Base-by-base conservation (phyloP, 768 basidiomycete genomes). In the Coprinellus aureogranulatus region DNA sequence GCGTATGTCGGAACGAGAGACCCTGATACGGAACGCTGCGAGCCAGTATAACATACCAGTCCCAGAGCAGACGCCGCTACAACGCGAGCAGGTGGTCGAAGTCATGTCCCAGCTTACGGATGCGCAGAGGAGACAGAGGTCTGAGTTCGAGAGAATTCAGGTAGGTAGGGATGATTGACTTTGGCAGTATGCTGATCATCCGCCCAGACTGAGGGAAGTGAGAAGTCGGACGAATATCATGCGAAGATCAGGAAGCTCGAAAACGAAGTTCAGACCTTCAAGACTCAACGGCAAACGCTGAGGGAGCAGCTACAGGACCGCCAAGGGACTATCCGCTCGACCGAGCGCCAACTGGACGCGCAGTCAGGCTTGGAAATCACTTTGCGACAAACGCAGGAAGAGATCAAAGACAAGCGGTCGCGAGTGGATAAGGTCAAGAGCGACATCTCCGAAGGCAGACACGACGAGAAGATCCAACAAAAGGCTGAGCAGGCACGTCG, bases 21-120 rank as follows among this genome's bases (percentile, higher is more conserved):
- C 79, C 14, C 74, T 87, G 23, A 87, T 98, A 55, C 84, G 82
- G 12, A 83, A 86, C 48, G 82, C 92, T 16, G 81, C 85, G 50
- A 75, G 83, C 34, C 84, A 84, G 61, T 77, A 89, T 62, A 78
- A 81, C 9, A 86, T 98, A 62, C 84, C 85, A 50, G 92, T 91
- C 0, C 94, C 84, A 67, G 84, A 83, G 53, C 78, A 84, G 0
- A 86, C 87, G 1, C n/a, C n/a, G n/a, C 77, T 94, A 34, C 87
- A 88, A 50, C 80, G 85, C 40, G 82, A 84, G 40, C 83, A 92
- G 67, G 79, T 94, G 20, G 68, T 80, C 27, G 88, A 92, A 45
- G 95, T 97, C 68, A 76, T 86, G 25, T 73, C 84, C 9, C 82
- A 81, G 50, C 73, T 97, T 2, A 75, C 73, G 3, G 87, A 89